Conservation (phyloP, 2,329 filamentous ascomycete genomes). For the Ilyonectria mors-panacis region DNA sequence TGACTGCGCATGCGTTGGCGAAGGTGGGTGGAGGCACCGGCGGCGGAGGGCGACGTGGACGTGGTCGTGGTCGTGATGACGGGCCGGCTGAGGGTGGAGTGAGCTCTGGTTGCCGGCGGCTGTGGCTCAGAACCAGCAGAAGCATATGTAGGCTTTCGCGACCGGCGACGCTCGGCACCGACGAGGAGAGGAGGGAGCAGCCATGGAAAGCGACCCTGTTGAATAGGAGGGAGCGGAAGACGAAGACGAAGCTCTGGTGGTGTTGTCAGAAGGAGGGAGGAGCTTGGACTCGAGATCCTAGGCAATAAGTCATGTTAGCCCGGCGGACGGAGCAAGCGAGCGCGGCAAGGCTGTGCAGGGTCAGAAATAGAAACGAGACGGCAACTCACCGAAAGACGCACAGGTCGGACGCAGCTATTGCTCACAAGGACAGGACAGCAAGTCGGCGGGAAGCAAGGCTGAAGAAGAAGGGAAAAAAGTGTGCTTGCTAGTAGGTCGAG, state of each 20-base stretch:
- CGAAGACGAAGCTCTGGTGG: slow-evolving; percentile 10
- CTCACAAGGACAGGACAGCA: not conserved
- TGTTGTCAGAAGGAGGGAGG: slow-evolving; percentile 23
- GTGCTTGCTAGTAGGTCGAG: slow-evolving; percentile 12
- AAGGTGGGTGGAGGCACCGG: not conserved
- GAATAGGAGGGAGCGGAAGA: not conserved
- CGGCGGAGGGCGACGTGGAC: slow-evolving; percentile 6
- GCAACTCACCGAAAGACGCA: not conserved
- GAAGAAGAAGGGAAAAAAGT: slow-evolving; percentile 8
- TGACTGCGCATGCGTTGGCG: slow-evolving; percentile 14
- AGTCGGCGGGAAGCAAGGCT: not conserved
- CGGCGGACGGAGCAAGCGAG: slow-evolving; percentile 8
- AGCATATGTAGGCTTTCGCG: not conserved
- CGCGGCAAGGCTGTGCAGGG: slow-evolving; percentile 18
- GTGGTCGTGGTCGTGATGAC: slow-evolving; percentile 19
- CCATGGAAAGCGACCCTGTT: not conserved
- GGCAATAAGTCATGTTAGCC: slow-evolving; percentile 30
- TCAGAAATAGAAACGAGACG: not conserved
- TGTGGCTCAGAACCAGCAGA: slow-evolving; percentile 2
- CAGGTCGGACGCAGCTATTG: not conserved
- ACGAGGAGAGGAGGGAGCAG: not conserved
- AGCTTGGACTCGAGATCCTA: slow-evolving; percentile 29
- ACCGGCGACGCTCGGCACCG: not conserved
- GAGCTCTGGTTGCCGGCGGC: slow-evolving; percentile 15
- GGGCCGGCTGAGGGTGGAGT: slow-evolving; percentile 15